Evolutionary conservation across 495 filamentous ascomycete species (phyloP), one percentile per base, ranked within the genome.

Genomic region (Terfezia claveryi): DNA sequence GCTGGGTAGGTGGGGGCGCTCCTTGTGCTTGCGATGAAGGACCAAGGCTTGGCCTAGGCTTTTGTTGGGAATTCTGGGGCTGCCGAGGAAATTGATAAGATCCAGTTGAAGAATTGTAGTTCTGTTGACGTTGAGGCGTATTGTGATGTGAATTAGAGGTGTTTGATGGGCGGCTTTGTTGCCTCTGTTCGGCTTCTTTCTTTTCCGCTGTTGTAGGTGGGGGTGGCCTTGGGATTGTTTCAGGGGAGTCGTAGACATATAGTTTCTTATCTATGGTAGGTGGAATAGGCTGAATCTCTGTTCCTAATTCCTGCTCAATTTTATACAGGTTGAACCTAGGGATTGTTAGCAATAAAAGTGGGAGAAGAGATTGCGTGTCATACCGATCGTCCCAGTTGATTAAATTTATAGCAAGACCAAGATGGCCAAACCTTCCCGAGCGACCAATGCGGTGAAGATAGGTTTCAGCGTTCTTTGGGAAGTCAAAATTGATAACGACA

Each of bases 401-500:
- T 62, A 99, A 74, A 66, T 99, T 99, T 68, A 99, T 99, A 52
- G 91, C 91, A 59, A 99, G 74, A 72, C 91, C 91, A 65, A 96
- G 74, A 71, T 99, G 91, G 55, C 91, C 91, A 65, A 94, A 99
- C 55, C 91, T 85, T 56, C 91, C 91, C 46, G 91, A 99, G 60
- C 91, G 83, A 68, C 91, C 91, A 67, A 99, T 96, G 58, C 91
- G 87, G 70, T 99, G 91, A 23, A 99, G 84, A 67, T 99, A 99
- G 0, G 91, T 99, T 69, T 99, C 91, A 23, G 91, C 92, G 63
- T 99, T 96, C 73, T 99, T 99, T 8, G 91, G 91, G 69, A 99
- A 99, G 65, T 99, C 91, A 62, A 99, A 99, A 69, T 99, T 99
- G 75, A 99, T 99, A 61, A 99, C 91, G 51, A 99, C 91, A 61